Percentiles rank a stretch among this genome's conserved stretches.
Conservation (phyloP, 345 rosid genomes). For the Lenwebbia sp. region DNA sequence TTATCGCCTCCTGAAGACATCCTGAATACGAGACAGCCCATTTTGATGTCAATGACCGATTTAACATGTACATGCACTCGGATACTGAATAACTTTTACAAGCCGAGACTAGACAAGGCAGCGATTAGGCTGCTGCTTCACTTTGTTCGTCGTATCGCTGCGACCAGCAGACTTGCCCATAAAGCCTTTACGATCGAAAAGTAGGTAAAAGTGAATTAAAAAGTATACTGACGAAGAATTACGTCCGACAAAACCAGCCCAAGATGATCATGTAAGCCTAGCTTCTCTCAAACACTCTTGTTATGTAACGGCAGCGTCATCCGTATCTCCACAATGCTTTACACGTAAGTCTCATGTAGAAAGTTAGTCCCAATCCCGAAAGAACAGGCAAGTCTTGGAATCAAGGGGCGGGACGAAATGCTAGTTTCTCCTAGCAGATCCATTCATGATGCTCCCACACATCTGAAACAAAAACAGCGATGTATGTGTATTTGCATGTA, state of each 20-base stretch:
- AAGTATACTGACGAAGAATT: not conserved
- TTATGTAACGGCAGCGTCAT: not conserved
- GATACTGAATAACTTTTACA: not conserved
- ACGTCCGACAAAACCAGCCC: not conserved
- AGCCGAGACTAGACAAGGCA: not conserved
- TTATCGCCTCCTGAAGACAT: not conserved
- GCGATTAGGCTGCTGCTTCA: not conserved
- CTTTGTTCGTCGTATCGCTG: not conserved
- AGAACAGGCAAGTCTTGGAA: not conserved
- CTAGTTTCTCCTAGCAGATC: not conserved
- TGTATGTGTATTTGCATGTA: not conserved
- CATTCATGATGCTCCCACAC: not conserved
- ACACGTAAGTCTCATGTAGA: not conserved
- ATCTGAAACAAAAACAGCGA: not conserved
- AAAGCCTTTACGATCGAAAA: not conserved
- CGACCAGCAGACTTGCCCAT: not conserved
- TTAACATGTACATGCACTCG: not conserved
- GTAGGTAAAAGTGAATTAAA: not conserved
- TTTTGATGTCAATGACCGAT: not conserved
- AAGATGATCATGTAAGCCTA: not conserved
- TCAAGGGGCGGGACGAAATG: not conserved
- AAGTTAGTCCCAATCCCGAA: not conserved
- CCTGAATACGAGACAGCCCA: not conserved
- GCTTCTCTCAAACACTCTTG: not conserved
- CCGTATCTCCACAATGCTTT: not conserved